Evolutionary conservation across 352 stramenopile genomes (phyloP).

Genomic region (Globisporangium alternatum): DNA sequence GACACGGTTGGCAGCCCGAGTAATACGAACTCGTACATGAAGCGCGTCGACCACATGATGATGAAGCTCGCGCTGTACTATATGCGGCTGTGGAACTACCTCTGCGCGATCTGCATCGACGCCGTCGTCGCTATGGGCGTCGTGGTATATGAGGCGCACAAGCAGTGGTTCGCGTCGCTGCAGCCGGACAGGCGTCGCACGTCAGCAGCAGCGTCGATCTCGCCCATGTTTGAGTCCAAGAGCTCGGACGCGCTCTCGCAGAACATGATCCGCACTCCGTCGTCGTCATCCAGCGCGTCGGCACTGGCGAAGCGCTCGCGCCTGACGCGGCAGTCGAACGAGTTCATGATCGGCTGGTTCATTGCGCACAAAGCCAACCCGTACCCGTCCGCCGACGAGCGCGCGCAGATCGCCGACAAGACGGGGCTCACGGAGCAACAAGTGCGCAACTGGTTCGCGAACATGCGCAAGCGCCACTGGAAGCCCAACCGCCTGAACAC

Average conservation of each 20-base stretch:
- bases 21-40: constrained; percentile 12
- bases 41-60: constrained; percentile 44
- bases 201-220: constrained; percentile 19
- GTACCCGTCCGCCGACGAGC: constrained; percentile 70
- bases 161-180: constrained; percentile 16
- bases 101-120: constrained; percentile 39
- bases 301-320: constrained; percentile 43
- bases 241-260: constrained; percentile 36
- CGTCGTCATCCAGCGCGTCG: constrained; percentile 1
- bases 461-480: constrained; percentile 89
- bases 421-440: constrained; percentile 77
- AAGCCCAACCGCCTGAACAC: constrained; percentile 62
- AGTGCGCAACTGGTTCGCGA: constrained; percentile 88
- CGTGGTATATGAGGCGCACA: constrained; percentile 21
- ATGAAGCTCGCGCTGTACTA: constrained; percentile 56
- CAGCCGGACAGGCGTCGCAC: constrained; percentile 23
- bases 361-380: constrained; percentile 82
- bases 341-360: constrained; percentile 87
- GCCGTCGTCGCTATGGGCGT: constrained; percentile 33
- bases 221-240: constrained; percentile 33
- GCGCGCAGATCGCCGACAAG: constrained; percentile 57
- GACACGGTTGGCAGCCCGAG: constrained; percentile 15
- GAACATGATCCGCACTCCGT: constrained; percentile 23
- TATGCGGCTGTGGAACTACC: constrained; percentile 52
- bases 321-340: constrained; percentile 71